Percentiles rank a stretch among this genome's conserved stretches.
Conservation (phyloP, 2,329 filamentous ascomycete species). For the Geosmithia flava region DNA sequence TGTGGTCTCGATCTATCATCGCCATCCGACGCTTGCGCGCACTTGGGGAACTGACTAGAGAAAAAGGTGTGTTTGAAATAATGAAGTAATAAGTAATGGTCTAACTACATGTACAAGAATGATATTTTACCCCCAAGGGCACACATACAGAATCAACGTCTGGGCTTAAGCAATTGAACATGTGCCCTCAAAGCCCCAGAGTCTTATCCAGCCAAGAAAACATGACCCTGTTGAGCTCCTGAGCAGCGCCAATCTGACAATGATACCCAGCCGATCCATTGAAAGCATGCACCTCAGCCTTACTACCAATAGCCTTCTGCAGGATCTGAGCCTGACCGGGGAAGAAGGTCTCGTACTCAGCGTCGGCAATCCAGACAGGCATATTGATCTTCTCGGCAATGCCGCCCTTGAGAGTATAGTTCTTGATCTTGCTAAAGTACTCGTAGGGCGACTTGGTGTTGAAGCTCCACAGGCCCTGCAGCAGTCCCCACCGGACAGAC, state of each 20-base stretch:
- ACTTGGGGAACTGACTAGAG: too few relatives aligned
- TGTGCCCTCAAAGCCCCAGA: too few relatives aligned
- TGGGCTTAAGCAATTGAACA: too few relatives aligned
- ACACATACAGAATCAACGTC: too few relatives aligned
- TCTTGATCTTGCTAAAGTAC: conserved; percentile 7
- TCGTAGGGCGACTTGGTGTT: conserved; percentile 14
- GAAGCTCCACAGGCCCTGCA: conserved; percentile 19
- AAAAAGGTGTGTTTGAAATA: too few relatives aligned
- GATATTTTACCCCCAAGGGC: too few relatives aligned
- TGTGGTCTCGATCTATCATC: too few relatives aligned
- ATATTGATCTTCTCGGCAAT: conserved; percentile 6
- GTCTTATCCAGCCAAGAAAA: conserved; percentile 9
- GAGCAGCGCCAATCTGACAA: conserved; percentile 6
- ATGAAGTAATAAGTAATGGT: too few relatives aligned
- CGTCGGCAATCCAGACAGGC: conserved; percentile 2
- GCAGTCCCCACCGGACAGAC: conserved; percentile 13
- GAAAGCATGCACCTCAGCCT: conserved; percentile 3
- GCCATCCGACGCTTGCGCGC: too few relatives aligned
- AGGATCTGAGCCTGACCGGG: conserved; percentile 2
- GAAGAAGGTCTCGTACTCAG: conserved; percentile 3
- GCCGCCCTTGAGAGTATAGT: conserved; percentile 6
- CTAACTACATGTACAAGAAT: too few relatives aligned
- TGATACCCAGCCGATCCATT: conserved; percentile 7
- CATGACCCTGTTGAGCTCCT: conserved; percentile 10
- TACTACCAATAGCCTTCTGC: conserved; percentile 6